A percentile compares a stretch with the other conserved stretches of the same genome.
Conservation (phyloP, 148 eudicot species). For the Cornus florida region DNA sequence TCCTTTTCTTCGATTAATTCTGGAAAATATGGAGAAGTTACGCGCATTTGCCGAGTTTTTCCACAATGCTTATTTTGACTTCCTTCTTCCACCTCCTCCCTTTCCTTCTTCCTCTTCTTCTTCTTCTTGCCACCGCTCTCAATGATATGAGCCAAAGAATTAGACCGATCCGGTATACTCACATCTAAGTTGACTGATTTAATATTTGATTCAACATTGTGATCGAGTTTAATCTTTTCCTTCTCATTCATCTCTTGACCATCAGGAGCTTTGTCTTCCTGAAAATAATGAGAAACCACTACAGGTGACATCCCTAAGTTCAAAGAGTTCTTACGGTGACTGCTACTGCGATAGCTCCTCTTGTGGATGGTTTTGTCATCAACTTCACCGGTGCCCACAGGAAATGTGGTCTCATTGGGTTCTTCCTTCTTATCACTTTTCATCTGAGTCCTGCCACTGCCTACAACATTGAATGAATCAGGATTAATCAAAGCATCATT, state of each 20-base stretch:
- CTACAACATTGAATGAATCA: background rate
- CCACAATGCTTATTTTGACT: background rate
- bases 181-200: background rate
- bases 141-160: background rate
- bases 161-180: background rate
- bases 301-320: too few species aligned
- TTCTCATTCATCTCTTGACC: background rate
- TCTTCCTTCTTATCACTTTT: background rate
- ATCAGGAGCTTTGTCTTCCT: background rate
- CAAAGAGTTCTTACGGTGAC: too few species aligned
- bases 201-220: background rate
- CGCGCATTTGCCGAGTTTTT: background rate
- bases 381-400: background rate
- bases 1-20: background rate
- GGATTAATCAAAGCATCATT: background rate
- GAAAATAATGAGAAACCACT: background rate
- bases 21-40: background rate
- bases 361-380: background rate
- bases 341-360: background rate
- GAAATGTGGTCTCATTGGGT: background rate
- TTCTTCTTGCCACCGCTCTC: background rate
- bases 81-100: background rate
- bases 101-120: background rate
- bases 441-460: background rate
- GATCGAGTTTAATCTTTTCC: background rate